Evolutionary conservation across 2,329 filamentous ascomycete genomes (phyloP).

Genomic region (Ceratocystis albifundus): DNA sequence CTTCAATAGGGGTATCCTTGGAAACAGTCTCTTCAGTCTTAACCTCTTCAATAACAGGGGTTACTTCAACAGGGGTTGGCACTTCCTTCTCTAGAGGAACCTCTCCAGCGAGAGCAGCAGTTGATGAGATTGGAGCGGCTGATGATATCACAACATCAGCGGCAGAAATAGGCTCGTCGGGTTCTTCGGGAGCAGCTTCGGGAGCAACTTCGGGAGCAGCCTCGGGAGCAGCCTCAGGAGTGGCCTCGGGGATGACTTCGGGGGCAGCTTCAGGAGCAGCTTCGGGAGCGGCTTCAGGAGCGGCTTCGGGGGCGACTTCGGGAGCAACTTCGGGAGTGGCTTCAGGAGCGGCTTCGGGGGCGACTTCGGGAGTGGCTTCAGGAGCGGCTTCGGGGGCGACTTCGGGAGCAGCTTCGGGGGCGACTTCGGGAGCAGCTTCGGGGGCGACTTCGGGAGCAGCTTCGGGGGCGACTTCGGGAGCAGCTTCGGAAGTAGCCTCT

Average conservation of each 20-base stretch:
- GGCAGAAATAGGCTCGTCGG: not conserved
- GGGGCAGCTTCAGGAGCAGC: not conserved
- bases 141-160: constrained; percentile 17
- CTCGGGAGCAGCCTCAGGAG: constrained; percentile 20
- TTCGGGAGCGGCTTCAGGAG: not conserved
- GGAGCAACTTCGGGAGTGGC: not conserved
- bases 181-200: not conserved
- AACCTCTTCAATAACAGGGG: constrained; percentile 35
- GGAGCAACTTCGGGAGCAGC: not conserved
- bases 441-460: not conserved
- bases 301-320: not conserved
- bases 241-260: not conserved
- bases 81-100: constrained; percentile 16
- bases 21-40: constrained; percentile 47
- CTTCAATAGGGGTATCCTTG: constrained; percentile 41
- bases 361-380: constrained; percentile 17
- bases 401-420: constrained; percentile 6
- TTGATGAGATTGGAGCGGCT: constrained; percentile 7
- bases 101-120: constrained; percentile 15
- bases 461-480: not conserved
- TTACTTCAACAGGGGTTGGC: constrained; percentile 42
- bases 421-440: not conserved
- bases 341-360: constrained; percentile 20
- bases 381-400: not conserved
- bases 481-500: not conserved